Base-by-base conservation (phyloP, 1,139 yeast genomes). In the Saccharomyces hybrid region DNA sequence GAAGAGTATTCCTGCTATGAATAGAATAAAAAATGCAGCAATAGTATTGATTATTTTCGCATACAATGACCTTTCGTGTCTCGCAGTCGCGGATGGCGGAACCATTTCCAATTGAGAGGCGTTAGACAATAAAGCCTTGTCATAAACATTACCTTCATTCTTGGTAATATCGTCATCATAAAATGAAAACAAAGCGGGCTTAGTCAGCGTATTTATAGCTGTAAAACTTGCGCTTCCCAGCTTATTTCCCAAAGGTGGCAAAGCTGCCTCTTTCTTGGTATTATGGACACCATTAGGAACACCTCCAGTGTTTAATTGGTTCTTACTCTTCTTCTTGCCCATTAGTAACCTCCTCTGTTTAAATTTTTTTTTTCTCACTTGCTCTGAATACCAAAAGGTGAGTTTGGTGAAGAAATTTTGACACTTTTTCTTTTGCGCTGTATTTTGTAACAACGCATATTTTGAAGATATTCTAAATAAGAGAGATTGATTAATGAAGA, bases 121-220 rank as follows among this genome's bases (percentile, higher is more conserved):
- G 20, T 46, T 59, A 59, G 28, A 59, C 61, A 49, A 63, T 62
- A 26, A 60, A 59, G 29, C 59, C 44, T 38, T 38, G 11, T 38
- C 44, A 38, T 38, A 38, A 9, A 38, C 61, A 42, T 63, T 63
- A 26, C 64, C 65, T n/a, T 62, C 63, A 29, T 64, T 61, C 27
- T 58, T 57, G 5, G 61, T 57, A 38, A 65, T 59, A 29, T 65
- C 69, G 9, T 59, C 64, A 50, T 66, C 69, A 50, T 67, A 66
- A 16, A 67, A 57, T 0, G 67, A 63, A 34, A 57, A 62, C 47
- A 67, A 53, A 9, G 65, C 60, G 20, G 69, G 69, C 50, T 59
- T 64, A 6, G 66, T 61, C 46, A 65, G 49, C 20, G 53, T 58
- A 49, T 53, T 57, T 27, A 62, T 61, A 25, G 65, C 44, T 9